phyloP scores from a whole-genome alignment of 2,329 filamentous ascomycete species.

The Aspergillus alliaceus region DNA sequence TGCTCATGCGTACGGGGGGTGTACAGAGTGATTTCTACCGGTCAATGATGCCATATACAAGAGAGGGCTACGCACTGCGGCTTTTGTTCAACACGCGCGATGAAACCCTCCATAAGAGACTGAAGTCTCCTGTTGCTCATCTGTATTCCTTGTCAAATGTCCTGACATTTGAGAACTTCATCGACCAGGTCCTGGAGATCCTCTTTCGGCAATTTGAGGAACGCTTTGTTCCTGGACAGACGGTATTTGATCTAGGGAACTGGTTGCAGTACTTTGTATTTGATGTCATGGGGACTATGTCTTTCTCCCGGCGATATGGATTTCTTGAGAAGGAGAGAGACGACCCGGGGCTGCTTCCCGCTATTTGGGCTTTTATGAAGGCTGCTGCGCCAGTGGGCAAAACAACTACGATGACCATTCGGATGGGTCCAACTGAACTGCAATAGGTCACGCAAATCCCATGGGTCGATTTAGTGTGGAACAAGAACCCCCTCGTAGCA shows the following conservation, averaged over 20 bases:
- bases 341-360: constrained; percentile 70
- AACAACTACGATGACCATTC: background rate
- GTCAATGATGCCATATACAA: constrained; percentile 6
- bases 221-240: constrained; percentile 6
- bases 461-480: constrained; percentile 59
- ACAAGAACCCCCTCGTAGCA: constrained; percentile 6
- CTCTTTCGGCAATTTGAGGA: constrained; percentile 26
- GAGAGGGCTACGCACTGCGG: constrained; percentile 13
- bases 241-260: constrained; percentile 8
- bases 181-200: constrained; percentile 16
- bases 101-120: constrained; percentile 28
- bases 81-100: constrained; percentile 33
- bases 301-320: constrained; percentile 72
- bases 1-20: background rate
- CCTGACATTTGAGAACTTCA: constrained; percentile 7
- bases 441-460: constrained; percentile 66
- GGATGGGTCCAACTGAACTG: background rate
- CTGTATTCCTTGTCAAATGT: constrained; percentile 16
- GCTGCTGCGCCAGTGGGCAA: background rate
- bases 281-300: constrained; percentile 76
- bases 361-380: constrained; percentile 42
- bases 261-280: constrained; percentile 83
- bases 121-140: constrained; percentile 13
- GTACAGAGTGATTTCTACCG: constrained; percentile 23
- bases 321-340: constrained; percentile 75